Conservation (phyloP, 148 eudicot genomes). For the Agrostemma githago region DNA sequence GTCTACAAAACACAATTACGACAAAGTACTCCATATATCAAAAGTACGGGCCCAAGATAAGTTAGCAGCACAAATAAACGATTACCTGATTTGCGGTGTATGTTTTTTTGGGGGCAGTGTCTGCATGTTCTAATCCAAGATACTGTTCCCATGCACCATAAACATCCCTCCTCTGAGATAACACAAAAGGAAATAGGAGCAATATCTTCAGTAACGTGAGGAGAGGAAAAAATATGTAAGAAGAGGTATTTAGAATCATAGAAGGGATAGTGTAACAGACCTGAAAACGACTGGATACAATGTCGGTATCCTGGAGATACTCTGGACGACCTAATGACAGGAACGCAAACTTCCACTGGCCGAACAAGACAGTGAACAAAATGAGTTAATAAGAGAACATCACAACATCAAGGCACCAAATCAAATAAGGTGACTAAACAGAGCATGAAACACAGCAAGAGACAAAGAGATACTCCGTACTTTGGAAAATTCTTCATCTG, state of each 20-base stretch:
- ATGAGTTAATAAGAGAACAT: not conserved
- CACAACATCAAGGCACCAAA: not conserved
- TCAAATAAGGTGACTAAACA: not conserved
- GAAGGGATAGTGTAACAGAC: slow-evolving; percentile 15
- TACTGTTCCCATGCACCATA: slow-evolving; percentile 98
- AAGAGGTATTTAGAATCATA: not conserved
- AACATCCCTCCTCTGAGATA: slow-evolving; percentile 69
- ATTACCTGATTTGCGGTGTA: slow-evolving; percentile 62
- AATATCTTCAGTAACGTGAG: not conserved
- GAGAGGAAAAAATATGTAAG: not conserved
- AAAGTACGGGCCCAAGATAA: not conserved
- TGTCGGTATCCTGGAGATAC: slow-evolving; percentile 59
- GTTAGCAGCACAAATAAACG: slow-evolving; percentile 1
- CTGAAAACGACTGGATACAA: slow-evolving; percentile 62
- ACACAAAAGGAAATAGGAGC: not conserved
- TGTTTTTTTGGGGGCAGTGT: slow-evolving; percentile 72
- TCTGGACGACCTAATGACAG: slow-evolving; percentile 64
- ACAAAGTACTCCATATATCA: too few species aligned
- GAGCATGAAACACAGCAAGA: not conserved
- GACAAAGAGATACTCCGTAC: slow-evolving; percentile 37
- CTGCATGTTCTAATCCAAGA: slow-evolving; percentile 87
- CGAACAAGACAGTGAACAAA: slow-evolving; percentile 16
- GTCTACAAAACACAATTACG: too few species aligned
- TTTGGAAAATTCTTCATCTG: slow-evolving; percentile 84
- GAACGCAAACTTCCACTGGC: slow-evolving; percentile 75